Evolutionary conservation across 176 grass and related monocot species (phyloP), one percentile per base, ranked within the genome.

Genomic region (Saccharum spontaneum): DNA sequence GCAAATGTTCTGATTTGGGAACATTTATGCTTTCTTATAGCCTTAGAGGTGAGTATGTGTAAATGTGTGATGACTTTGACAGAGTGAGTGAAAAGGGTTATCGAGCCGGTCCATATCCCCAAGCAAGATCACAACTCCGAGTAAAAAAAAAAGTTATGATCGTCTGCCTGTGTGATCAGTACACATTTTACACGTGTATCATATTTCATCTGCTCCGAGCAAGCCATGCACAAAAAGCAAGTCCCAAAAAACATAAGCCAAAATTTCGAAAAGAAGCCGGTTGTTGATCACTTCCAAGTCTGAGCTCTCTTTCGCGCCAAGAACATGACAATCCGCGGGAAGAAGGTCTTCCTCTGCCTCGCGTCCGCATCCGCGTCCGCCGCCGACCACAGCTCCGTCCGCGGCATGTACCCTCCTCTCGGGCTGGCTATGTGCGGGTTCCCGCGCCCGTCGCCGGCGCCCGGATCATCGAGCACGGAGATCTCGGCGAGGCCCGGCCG

Each of bases 321-420:
- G 78, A 93, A 94, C 87, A 91, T 91, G 64, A 89, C 79, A 63
- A 97, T 79, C 34, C 92, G 81, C 10, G 92, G 90, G 48, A 94
- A 91, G 68, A 97, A 91, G 0, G 84, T 76, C 52, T 88, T 87
- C 88, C 76, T 94, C 69, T 66, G 78, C 36, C 66, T 46, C 11
- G 31, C 57, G 5, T 33, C 80, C 11, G 62, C 87, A 15, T 8
- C 82, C 31, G 9, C 84, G 10, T 44, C 44, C 33, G 54, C 65
- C 26, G 81, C 8, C 57, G 68, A 10, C 6, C 49, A 76, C 63
- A 7, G 5, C 9, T 88, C 87, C 16, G 13, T 3, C 81, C 88
- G 55, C 8, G 83, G 63, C 86, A 90, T 68, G 84, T 89, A 87
- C 39, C 82, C 82, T 79, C 67, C 80, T 76, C 88, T 67, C 8